These are phyloP conservation scores for Neoscytalidium dimidiatum DNA, from an alignment of 2,329 filamentous ascomycete genomes.

Conservation along the genomic window DNA sequence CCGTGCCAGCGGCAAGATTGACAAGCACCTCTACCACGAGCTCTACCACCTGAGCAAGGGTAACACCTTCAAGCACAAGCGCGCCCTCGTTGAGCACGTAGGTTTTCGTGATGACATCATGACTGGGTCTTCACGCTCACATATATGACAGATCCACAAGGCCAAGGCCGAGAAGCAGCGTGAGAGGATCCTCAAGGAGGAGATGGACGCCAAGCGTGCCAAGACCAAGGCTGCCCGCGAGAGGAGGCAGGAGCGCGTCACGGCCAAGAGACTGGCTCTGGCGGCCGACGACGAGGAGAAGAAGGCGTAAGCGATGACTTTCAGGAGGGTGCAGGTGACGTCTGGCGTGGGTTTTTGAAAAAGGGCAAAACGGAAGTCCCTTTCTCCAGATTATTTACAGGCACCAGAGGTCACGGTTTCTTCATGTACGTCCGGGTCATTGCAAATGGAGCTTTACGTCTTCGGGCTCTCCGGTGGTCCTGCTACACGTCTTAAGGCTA, in stretches of 20 bases:
- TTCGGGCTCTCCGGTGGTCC: conserved; percentile 15
- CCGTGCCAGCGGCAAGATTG: conserved; percentile 99
- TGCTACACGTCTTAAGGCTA: conserved; percentile 4
- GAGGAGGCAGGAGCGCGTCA: conserved; percentile 90
- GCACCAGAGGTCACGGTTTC: conserved; percentile 45
- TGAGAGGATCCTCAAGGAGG: conserved; percentile 94
- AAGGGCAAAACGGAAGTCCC: conserved; percentile 36
- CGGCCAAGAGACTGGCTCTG: conserved; percentile 87
- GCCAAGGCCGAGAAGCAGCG: conserved; percentile 99
- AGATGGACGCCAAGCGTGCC: conserved; percentile 99
- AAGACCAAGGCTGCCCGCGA: conserved; percentile 99
- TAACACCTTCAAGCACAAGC: conserved; percentile 99
- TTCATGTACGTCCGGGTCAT: conserved; percentile 45
- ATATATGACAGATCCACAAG: conserved; percentile 82
- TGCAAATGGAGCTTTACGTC: conserved; percentile 29
- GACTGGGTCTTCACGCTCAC: conserved; percentile 33
- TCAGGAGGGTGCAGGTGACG: conserved; percentile 36
- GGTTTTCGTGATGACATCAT: conserved; percentile 53
- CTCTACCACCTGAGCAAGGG: conserved; percentile 99
- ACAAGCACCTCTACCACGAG: conserved; percentile 99
- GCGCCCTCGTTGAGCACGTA: conserved; percentile 99
- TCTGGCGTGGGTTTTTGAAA: conserved; percentile 44
- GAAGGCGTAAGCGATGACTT: conserved; percentile 34
- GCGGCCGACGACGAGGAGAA: conserved; percentile 66
- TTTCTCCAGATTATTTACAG: conserved; percentile 35